Base-by-base conservation (phyloP, 192 early-diverging fungal genomes). In the Mortierella hygrophila region DNA sequence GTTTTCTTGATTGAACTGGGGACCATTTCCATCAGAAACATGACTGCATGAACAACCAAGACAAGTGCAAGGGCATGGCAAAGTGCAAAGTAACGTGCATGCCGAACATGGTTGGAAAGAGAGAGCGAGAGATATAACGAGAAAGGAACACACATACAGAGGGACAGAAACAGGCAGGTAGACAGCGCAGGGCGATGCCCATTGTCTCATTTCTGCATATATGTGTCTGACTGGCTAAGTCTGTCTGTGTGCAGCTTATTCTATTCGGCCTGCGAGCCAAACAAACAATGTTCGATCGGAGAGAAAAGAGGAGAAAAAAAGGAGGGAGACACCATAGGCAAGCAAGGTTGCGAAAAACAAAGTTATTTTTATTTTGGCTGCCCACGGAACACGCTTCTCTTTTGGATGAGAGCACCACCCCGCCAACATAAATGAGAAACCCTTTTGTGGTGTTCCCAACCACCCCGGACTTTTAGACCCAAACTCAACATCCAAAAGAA, bases 321-420 rank as follows among this genome's bases (percentile, higher is more conserved):
- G 3, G 26, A 11, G 0, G 26, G 26, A 10, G 29, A 15, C 11
- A 65, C n/a, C n/a, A 65, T 4, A 65, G 0, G 7, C n/a, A 65
- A 11, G 23, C n/a, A 65, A 65, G n/a, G 55, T 60, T 26, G n/a
- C 21, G 15, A 29, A 29, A 65, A 32, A 32, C 3, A 65, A 65
- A 65, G 60, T 65, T 65, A 65, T 65, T 65, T 65, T 65, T 65
- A 65, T 65, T 65, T 65, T 23, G 23, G 29, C 4, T 32, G 60
- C 60, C 60, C 60, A 65, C 60, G 60, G 60, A 65, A 26, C 60
- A 65, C 60, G 7, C 29, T 40, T 40, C 70, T 42, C 23, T 71
- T 42, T 71, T 18, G 37, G 20, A 29, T 2, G 23, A 65, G 13
- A 32, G 60, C 26, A 29, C 29, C 2, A n/a, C 35, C 35, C 32